These are phyloP conservation scores for Diplodia mutila DNA, from an alignment of 2,329 filamentous ascomycete genomes.

Conservation along the genomic window DNA sequence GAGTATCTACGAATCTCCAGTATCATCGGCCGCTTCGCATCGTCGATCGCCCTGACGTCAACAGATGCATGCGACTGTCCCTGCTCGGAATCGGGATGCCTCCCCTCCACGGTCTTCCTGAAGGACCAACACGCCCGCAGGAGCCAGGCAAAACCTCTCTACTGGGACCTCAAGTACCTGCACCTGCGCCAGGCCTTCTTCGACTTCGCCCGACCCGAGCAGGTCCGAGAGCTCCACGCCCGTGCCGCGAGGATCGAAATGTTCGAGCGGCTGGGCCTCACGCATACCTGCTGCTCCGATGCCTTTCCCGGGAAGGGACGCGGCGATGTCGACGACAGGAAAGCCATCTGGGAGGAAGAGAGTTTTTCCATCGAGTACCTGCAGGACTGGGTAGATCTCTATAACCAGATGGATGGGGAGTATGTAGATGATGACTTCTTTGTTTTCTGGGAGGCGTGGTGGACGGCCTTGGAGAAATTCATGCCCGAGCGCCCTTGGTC, in stretches of 20 bases:
- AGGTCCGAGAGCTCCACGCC: background rate
- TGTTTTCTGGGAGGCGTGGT: too few species aligned
- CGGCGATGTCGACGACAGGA: too few species aligned
- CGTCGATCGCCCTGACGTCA: background rate
- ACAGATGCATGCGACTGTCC: background rate
- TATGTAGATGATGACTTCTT: too few species aligned
- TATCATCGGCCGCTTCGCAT: background rate
- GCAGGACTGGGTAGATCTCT: too few species aligned
- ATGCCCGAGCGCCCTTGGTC: too few species aligned
- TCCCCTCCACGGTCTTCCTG: background rate
- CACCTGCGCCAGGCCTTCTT: background rate
- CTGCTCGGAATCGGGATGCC: background rate
- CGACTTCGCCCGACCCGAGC: background rate
- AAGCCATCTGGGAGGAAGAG: too few species aligned
- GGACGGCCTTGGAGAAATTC: too few species aligned
- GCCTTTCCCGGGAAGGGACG: too few species aligned
- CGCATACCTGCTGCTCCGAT: background rate
- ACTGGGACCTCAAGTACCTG: background rate
- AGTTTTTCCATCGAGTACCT: too few species aligned
- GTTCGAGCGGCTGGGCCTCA: background rate
- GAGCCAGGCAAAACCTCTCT: background rate
- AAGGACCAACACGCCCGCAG: background rate
- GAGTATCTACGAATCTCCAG: background rate
- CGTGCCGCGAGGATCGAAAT: background rate
- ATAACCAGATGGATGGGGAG: background rate